phyloP scores from a whole-genome alignment of 352 stramenopile species.

The Phytophthora citricola region DNA sequence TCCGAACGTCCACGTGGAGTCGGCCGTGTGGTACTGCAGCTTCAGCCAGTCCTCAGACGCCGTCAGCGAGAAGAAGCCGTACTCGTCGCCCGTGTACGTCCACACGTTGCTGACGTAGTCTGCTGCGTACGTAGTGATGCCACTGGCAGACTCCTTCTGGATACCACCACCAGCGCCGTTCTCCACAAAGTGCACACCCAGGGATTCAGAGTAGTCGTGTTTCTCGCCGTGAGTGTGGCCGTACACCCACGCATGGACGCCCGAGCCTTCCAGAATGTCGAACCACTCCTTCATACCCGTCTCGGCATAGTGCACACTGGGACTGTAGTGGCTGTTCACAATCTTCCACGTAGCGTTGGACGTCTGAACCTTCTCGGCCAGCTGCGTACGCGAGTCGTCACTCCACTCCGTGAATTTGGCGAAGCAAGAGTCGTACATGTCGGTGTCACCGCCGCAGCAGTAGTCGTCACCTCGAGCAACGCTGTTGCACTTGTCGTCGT shows the following conservation, averaged over 20 bases:
- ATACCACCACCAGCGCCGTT: slow-evolving; percentile 83
- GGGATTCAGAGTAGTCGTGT: slow-evolving; percentile 66
- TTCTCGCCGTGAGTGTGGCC: slow-evolving; percentile 80
- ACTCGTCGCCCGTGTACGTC: slow-evolving; percentile 67
- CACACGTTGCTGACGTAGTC: slow-evolving; percentile 70
- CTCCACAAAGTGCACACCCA: slow-evolving; percentile 78
- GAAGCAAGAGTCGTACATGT: slow-evolving; percentile 65
- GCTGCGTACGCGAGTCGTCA: slow-evolving; percentile 61
- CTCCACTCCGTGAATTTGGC: slow-evolving; percentile 66
- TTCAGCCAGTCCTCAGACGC: slow-evolving; percentile 69
- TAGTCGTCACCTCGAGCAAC: slow-evolving; percentile 53
- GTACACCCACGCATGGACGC: slow-evolving; percentile 52
- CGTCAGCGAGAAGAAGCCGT: slow-evolving; percentile 76
- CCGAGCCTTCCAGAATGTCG: slow-evolving; percentile 45
- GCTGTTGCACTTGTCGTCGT: slow-evolving; percentile 51
- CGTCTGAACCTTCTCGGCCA: slow-evolving; percentile 45
- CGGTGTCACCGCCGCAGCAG: slow-evolving; percentile 61
- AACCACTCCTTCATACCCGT: slow-evolving; percentile 55
- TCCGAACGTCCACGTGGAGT: slow-evolving; percentile 61
- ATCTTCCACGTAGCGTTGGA: slow-evolving; percentile 77
- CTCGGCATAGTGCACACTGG: slow-evolving; percentile 57
- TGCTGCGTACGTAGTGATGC: slow-evolving; percentile 60
- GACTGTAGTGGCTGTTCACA: slow-evolving; percentile 74
- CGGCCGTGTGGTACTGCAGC: slow-evolving; percentile 73
- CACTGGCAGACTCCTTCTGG: slow-evolving; percentile 75